phyloP scores from a whole-genome alignment of 2,329 filamentous ascomycete genomes.

The Zasmidium angulare region DNA sequence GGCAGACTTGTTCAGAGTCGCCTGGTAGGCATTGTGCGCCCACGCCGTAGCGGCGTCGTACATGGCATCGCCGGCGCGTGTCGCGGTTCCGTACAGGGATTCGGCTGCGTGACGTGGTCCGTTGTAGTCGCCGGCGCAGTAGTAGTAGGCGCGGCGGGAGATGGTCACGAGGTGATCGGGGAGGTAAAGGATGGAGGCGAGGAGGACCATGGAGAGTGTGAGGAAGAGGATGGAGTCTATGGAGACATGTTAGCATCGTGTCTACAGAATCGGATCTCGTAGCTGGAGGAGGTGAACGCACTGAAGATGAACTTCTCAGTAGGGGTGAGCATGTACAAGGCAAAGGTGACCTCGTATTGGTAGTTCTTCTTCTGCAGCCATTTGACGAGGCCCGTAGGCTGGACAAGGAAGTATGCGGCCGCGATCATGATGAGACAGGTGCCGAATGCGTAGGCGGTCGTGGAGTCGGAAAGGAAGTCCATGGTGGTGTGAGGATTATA shows the following conservation, averaged over 20 bases:
- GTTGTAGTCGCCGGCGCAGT: conserved; percentile 73
- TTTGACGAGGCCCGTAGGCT: conserved; percentile 61
- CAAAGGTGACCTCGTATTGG: conserved; percentile 96
- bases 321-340: conserved; percentile 94
- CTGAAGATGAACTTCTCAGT: conserved; percentile 97
- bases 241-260: background rate
- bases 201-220: conserved; percentile 79
- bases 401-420: conserved; percentile 44
- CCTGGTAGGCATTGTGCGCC: conserved; percentile 24
- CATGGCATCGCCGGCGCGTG: conserved; percentile 20
- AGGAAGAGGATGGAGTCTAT: conserved; percentile 89
- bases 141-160: conserved; percentile 85
- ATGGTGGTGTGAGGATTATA: conserved; percentile 3
- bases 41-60: conserved; percentile 23
- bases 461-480: conserved; percentile 20
- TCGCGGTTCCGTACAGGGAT: conserved; percentile 21
- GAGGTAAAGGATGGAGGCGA: conserved; percentile 87
- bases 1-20: conserved; percentile 21
- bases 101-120: conserved; percentile 17
- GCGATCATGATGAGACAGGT: conserved; percentile 58
- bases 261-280: no score
- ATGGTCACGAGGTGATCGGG: conserved; percentile 86
- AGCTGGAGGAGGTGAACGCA: conserved; percentile 57
- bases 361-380: conserved; percentile 96
- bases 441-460: conserved; percentile 51